Evolutionary conservation across 1,139 yeast species (phyloP).

Genomic region (Geotrichum phurueaensis): DNA sequence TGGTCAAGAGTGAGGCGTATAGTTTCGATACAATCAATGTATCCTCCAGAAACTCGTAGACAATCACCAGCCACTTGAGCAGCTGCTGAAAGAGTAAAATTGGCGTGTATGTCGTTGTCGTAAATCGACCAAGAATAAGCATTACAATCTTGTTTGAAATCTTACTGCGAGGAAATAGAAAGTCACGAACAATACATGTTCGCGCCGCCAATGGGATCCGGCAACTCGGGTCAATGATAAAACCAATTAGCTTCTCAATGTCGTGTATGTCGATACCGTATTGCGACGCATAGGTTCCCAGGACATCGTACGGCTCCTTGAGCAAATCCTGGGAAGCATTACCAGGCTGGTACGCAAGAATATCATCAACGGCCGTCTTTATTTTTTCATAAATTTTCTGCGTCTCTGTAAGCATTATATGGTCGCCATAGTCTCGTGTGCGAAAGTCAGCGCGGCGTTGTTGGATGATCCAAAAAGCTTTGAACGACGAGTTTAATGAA

Average conservation of each 20-base stretch:
- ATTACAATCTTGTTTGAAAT: constrained; percentile 18
- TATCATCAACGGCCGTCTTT: constrained; percentile 13
- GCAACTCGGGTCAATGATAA: constrained; percentile 14
- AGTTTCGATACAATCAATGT: constrained; percentile 26
- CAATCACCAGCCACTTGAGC: constrained; percentile 40
- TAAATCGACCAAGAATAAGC: constrained; percentile 11
- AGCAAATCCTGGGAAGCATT: constrained; percentile 1
- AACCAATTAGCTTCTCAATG: constrained; percentile 13
- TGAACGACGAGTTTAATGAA: background rate
- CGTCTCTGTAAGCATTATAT: background rate
- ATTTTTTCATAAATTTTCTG: background rate
- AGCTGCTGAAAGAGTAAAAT: constrained; percentile 25
- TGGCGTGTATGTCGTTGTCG: background rate
- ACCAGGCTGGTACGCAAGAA: constrained; percentile 7
- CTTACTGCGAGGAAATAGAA: constrained; percentile 15
- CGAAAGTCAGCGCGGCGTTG: background rate
- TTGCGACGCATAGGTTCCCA: constrained; percentile 9
- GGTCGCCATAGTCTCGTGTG: background rate
- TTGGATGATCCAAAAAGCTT: background rate
- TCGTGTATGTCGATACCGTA: constrained; percentile 14
- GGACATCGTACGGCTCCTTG: constrained; percentile 1
- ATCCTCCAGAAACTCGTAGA: constrained; percentile 32
- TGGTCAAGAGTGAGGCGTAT: constrained; percentile 40
- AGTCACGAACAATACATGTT: constrained; percentile 17
- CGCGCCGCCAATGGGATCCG: constrained; percentile 14